Base-by-base conservation (phyloP, 83 land plant species). In the Picea engelmannii region DNA sequence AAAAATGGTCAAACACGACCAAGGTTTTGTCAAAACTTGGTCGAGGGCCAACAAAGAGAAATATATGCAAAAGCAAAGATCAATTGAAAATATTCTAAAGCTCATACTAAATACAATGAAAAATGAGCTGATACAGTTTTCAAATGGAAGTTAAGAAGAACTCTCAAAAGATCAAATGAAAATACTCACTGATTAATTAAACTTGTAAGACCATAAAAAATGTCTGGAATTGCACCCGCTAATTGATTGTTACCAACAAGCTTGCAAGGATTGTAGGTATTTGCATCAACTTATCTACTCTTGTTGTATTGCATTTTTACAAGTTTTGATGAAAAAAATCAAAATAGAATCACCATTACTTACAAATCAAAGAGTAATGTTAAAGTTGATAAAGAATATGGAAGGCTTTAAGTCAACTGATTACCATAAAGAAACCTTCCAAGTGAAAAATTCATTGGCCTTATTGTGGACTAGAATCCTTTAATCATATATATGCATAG, bases 151-250 rank as follows among this genome's bases (percentile, higher is more conserved):
- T 52, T 7, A 21, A 49, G 47, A 74, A 66, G 24, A 35, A 9
- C 47, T 31, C 24, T 31, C 17, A 5, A 65, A 24, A 27, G 42
- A 63, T 55, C 52, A 18, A 44, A 17, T 17, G 38, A 62, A 44
- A 25, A 63, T 81, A 80, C 85, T 79, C 47, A 93, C 96, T 92
- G 80, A 69, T 85, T 84, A 40, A 70, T 79, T 65, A 93, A 81
- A 52, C 81, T 73, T 4, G 76, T 40, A 58, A 94, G 90, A 49
- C 49, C 74, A 21, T 81, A 81, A 81, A 94, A 94, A 31, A 87
- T 82, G 85, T 94, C 95, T n/a, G 93, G 96, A 79, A 94, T 87
- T 40, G 65, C 76, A 66, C 95, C 96, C 55, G 78, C 78, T 47
- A 93, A 70, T 69, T 66, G 73, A 80, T 88, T 94, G 42, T 80